Conservation (phyloP, 177 flowering plant genomes). For the Telopea speciosissima region DNA sequence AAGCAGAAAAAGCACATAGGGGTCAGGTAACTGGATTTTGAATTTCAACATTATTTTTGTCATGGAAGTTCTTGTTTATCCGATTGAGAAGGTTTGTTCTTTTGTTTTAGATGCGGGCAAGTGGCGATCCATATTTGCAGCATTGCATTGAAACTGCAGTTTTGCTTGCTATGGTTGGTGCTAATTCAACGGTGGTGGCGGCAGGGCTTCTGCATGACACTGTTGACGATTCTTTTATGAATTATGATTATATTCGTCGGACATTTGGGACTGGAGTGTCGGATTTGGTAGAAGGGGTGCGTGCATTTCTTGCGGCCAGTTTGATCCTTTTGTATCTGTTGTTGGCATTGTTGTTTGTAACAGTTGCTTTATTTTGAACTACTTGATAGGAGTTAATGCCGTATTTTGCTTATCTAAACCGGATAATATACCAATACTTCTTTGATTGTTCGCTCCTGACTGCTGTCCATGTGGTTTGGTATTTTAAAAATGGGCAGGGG, state of each 20-base stretch:
- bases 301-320: conserved; percentile 10
- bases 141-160: conserved; percentile 95
- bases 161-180: conserved; percentile 77
- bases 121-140: conserved; percentile 94
- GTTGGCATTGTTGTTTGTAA: neutral
- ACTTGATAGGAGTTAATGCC: neutral
- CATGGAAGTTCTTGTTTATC: neutral
- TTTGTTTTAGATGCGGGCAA: conserved; percentile 69
- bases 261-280: conserved; percentile 81
- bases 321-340: neutral
- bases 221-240: conserved; percentile 71
- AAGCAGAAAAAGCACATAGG: conserved; percentile 82
- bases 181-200: conserved; percentile 87
- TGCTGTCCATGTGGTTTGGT: too few relatives aligned
- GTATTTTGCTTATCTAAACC: too few relatives aligned
- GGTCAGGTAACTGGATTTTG: conserved; percentile 22
- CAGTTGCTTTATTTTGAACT: too few relatives aligned
- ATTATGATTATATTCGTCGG: conserved; percentile 50
- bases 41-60: neutral
- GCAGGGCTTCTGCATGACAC: conserved; percentile 97
- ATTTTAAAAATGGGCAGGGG: too few relatives aligned
- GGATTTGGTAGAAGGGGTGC: conserved; percentile 91
- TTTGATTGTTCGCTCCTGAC: too few relatives aligned
- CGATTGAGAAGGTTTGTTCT: conserved; percentile 3
- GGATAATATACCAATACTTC: too few relatives aligned